A percentile compares a stretch with the other conserved stretches of the same genome.
Evolutionary conservation across 345 rosid species (phyloP).

Genomic region (Eucalyptus virginea): DNA sequence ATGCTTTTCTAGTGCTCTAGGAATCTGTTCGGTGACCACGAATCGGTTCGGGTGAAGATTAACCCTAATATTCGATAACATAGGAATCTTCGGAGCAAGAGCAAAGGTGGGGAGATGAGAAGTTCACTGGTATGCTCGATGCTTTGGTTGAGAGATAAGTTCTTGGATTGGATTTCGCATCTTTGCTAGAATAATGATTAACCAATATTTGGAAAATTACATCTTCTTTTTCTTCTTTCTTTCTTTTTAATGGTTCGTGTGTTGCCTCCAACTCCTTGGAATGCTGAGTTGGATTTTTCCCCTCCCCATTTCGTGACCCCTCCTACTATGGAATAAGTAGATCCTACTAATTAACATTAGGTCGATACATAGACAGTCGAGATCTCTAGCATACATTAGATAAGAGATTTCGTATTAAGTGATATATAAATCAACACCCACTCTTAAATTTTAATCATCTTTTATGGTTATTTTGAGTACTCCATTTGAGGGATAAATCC

Average conservation of each 20-base stretch:
- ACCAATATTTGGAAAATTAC: not conserved
- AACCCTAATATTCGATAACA: not conserved
- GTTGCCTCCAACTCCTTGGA: not conserved
- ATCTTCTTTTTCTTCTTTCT: not conserved
- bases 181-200: not conserved
- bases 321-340: not conserved
- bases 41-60: not conserved
- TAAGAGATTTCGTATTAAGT: not conserved
- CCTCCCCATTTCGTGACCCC: not conserved
- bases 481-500: not conserved
- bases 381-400: not conserved
- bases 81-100: not conserved
- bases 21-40: not conserved
- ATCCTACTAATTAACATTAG: not conserved
- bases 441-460: too few relatives aligned
- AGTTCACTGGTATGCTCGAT: not conserved
- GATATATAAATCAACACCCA: too few relatives aligned
- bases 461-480: not conserved
- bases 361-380: not conserved
- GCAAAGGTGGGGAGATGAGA: not conserved
- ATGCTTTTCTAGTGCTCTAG: not conserved
- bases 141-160: not conserved
- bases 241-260: not conserved
- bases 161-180: not conserved
- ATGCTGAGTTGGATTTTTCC: not conserved